Evolutionary conservation across 805 yeast genomes (phyloP), one percentile per base, ranked within the genome.

Genomic region (Kodamaea laetipori): DNA sequence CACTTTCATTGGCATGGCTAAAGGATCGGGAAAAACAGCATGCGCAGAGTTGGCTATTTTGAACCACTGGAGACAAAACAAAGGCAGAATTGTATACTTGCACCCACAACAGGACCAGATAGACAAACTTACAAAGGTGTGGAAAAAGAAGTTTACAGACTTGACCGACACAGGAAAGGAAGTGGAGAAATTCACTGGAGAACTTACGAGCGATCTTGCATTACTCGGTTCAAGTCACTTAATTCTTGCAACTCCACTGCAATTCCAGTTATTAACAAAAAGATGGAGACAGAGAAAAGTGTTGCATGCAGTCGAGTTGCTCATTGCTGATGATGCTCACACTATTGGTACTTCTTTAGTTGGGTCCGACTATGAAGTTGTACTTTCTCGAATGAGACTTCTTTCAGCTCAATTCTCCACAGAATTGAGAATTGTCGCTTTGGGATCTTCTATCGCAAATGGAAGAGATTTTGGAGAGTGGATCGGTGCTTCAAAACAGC

Each of bases 381-480:
- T 81, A 1, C 63, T 92, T 4, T 72, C 94, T 1, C 71, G 98
- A 52, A 74, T 87, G 78, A 71, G 84, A 47, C 80, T 84, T 48
- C 78, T 90, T 60, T 69, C 82, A 0, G 71, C 78, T 1, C 94
- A 87, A 51, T 57, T 83, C n/a, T 85, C 82, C 25, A 69, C 64
- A 2, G 50, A 43, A 2, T 12, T 79, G 4, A 66, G 98, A 50
- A 61, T 90, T 18, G 77, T 92, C n/a, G 90, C 80, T 0, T 65
- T 92, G 17, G 73, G 86, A 0, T 72, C 80, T 0, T 80, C 95
- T 1, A 60, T 92, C 30, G 80, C 94, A 0, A 86, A 83, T 56
- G 86, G 85, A 3, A 73, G 79, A 40, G 96, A 88, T 50, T 63
- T 90, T 45, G 92, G 86, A 1, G 87, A 84, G 42, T 94, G 98